phyloP scores from a whole-genome alignment of 2,329 filamentous ascomycete species.

The Coniochaeta sp. region DNA sequence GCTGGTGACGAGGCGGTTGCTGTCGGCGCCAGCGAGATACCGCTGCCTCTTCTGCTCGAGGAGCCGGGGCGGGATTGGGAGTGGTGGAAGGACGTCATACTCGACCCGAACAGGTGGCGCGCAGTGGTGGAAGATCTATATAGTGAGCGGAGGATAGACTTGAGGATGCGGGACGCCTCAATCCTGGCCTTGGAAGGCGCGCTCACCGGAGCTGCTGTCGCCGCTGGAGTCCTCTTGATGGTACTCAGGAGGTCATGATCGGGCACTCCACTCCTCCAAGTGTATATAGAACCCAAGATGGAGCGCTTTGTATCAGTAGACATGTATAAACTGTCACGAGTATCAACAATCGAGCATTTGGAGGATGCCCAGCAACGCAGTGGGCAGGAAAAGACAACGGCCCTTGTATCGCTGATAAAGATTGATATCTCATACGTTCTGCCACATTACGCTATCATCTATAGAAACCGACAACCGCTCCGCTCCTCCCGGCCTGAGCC shows the following conservation, averaged over 20 bases:
- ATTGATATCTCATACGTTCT: not conserved
- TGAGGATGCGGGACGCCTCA: slow-evolving; percentile 65
- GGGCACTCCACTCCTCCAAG: not conserved
- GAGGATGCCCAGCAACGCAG: too few species aligned
- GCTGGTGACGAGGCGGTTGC: slow-evolving; percentile 11
- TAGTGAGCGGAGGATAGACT: slow-evolving; percentile 55
- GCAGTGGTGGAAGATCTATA: slow-evolving; percentile 48
- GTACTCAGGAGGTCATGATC: slow-evolving; percentile 29
- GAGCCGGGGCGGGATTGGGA: not conserved
- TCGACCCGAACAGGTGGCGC: slow-evolving; percentile 38
- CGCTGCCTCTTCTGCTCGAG: not conserved
- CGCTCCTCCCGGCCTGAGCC: not conserved
- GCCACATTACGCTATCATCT: not conserved
- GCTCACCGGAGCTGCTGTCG: slow-evolving; percentile 56
- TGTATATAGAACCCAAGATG: not conserved
- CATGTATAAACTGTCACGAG: not conserved
- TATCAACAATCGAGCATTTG: too few species aligned
- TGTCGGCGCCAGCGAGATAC: not conserved
- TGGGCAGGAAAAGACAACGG: too few species aligned
- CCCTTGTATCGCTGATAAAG: not conserved
- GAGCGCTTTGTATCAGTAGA: not conserved
- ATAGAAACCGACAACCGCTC: not conserved
- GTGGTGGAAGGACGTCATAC: slow-evolving; percentile 34
- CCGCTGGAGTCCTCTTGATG: slow-evolving; percentile 44
- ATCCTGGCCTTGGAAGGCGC: slow-evolving; percentile 62